phyloP scores from a whole-genome alignment of 768 basidiomycete species.

The Crepidotus variabilis region DNA sequence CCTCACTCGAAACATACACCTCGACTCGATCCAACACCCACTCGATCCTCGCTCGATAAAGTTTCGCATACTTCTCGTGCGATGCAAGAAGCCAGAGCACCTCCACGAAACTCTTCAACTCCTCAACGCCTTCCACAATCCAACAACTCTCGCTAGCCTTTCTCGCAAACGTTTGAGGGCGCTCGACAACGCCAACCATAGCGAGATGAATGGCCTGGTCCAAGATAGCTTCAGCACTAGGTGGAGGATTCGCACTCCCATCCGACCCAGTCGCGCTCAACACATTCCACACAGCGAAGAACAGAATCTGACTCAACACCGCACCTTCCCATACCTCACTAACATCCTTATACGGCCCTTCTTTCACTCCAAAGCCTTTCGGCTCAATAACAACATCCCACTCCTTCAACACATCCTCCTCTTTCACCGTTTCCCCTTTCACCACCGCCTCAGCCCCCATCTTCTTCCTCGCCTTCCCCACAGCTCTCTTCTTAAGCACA shows the following conservation, averaged over 20 bases:
- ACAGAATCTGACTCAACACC: conserved; percentile 75
- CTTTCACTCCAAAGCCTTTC: conserved; percentile 56
- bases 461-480: conserved; percentile 48
- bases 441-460: conserved; percentile 73
- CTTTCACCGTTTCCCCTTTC: conserved; percentile 63
- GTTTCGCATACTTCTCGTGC: conserved; percentile 63
- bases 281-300: conserved; percentile 77
- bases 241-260: conserved; percentile 34
- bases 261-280: conserved; percentile 61
- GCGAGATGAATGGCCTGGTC: conserved; percentile 85
- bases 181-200: conserved; percentile 81
- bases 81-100: conserved; percentile 75
- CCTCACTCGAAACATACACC: conserved; percentile 51
- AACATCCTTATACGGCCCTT: conserved; percentile 68
- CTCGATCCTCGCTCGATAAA: conserved; percentile 64
- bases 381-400: conserved; percentile 74
- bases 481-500: conserved; percentile 61
- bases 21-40: conserved; percentile 74
- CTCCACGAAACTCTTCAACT: conserved; percentile 60
- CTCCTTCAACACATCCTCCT: conserved; percentile 44
- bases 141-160: conserved; percentile 54
- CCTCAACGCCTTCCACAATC: conserved; percentile 38
- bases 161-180: conserved; percentile 55
- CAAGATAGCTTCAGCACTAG: conserved; percentile 84
- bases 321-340: conserved; percentile 64